Evolutionary conservation across 2,329 filamentous ascomycete genomes (phyloP).

Genomic region (Daldinia eschscholtzii): DNA sequence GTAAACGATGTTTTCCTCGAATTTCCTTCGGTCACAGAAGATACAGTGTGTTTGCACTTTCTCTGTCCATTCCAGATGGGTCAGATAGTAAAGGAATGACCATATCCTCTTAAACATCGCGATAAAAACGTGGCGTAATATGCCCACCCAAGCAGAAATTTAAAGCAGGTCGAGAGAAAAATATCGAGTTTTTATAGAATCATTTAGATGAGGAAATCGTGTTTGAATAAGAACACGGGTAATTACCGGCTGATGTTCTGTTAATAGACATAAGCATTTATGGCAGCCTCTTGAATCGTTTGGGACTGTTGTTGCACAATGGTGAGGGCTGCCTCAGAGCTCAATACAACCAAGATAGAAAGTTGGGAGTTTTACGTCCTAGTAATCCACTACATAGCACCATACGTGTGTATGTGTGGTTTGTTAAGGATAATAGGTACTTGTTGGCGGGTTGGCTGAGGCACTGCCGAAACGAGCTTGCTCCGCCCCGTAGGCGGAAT

Average conservation of each 20-base stretch:
- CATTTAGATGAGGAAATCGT: not conserved
- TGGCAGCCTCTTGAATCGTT: not conserved
- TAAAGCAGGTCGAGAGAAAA: too few relatives aligned
- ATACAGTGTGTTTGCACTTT: conserved; percentile 22
- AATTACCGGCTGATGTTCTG: not conserved
- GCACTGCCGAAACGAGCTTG: not conserved
- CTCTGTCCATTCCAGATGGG: conserved; percentile 26
- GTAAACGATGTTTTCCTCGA: conserved; percentile 26
- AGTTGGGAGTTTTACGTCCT: not conserved
- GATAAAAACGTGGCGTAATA: not conserved
- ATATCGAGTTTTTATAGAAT: not conserved
- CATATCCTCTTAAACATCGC: conserved; percentile 1
- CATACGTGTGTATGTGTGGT: not conserved
- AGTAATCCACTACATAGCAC: not conserved
- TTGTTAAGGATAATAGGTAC: not conserved
- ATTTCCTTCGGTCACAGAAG: conserved; percentile 29
- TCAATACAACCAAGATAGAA: not conserved
- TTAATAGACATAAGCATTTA: not conserved
- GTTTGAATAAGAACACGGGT: not conserved
- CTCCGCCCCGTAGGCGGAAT: not conserved
- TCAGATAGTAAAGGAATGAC: conserved; percentile 23
- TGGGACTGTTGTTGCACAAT: not conserved
- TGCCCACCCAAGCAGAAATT: not conserved
- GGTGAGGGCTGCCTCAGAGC: not conserved
- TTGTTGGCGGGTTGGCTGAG: not conserved